These are phyloP conservation scores for Myxozyma udenii DNA, from an alignment of 805 yeast genomes.

Conservation along the genomic window DNA sequence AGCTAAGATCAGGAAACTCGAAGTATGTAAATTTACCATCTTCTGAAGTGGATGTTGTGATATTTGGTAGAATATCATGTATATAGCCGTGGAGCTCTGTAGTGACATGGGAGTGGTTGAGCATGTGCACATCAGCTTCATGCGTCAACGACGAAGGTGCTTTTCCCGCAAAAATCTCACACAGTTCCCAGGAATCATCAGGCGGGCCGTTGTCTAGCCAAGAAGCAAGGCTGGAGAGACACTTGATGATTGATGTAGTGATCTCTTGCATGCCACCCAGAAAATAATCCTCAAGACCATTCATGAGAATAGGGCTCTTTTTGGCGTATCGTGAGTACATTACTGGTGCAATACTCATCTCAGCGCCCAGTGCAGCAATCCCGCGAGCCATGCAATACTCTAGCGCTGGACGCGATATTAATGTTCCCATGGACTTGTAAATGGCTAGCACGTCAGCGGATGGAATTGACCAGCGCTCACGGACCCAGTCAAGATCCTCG, in stretches of 20 bases:
- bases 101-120: conserved; percentile 1
- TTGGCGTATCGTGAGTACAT: conserved; percentile 39
- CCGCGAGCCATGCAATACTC: conserved; percentile 57
- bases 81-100: conserved; percentile 9
- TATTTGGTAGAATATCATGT: conserved; percentile 12
- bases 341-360: conserved; percentile 39
- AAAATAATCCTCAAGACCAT: conserved; percentile 47
- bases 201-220: conserved; percentile 44
- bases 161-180: conserved; percentile 38
- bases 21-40: conserved; percentile 12
- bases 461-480: conserved; percentile 46
- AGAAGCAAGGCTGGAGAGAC: conserved; percentile 40
- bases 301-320: conserved; percentile 47
- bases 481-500: conserved; percentile 35
- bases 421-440: conserved; percentile 41
- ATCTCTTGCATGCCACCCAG: conserved; percentile 56
- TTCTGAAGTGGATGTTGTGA: background rate
- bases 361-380: conserved; percentile 49
- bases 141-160: conserved; percentile 17
- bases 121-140: background rate
- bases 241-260: conserved; percentile 41
- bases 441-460: conserved; percentile 45
- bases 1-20: conserved; percentile 10
- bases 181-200: conserved; percentile 36
- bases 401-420: conserved; percentile 39